Evolutionary conservation across 306 rosid species (phyloP).

Genomic region (Lathyrus oleraceus): DNA sequence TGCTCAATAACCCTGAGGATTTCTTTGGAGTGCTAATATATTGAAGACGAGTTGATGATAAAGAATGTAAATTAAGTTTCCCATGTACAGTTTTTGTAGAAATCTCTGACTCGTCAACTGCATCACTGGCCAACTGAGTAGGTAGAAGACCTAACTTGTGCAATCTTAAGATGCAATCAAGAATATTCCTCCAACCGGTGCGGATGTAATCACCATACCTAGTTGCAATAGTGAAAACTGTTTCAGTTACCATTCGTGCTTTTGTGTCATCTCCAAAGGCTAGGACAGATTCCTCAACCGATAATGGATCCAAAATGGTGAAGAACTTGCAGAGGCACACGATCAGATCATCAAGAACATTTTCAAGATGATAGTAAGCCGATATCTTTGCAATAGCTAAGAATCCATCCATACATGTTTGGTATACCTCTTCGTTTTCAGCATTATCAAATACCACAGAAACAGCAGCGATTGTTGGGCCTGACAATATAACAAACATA

Average conservation of each 20-base stretch:
- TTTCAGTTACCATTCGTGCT: constrained; percentile 93
- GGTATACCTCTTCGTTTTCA: constrained; percentile 92
- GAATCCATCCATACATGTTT: constrained; percentile 96
- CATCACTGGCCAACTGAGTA: constrained; percentile 94
- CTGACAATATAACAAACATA: constrained; percentile 96
- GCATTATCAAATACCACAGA: constrained; percentile 98
- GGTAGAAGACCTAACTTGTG: constrained; percentile 99
- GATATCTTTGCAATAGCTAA: constrained; percentile 94
- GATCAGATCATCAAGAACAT: constrained; percentile 94
- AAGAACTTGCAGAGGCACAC: constrained; percentile 96
- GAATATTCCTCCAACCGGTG: constrained; percentile 96
- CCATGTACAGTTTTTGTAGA: constrained; percentile 74
- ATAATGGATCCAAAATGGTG: constrained; percentile 84
- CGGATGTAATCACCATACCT: constrained; percentile 93
- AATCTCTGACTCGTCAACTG: constrained; percentile 83
- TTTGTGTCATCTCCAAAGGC: constrained; percentile 93
- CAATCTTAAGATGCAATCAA: constrained; percentile 88
- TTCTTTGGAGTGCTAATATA: constrained; percentile 86
- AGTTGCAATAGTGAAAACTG: constrained; percentile 92
- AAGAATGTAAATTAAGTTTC: constrained; percentile 69
- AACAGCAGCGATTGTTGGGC: constrained; percentile 97
- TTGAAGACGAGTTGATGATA: constrained; percentile 75
- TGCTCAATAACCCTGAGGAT: constrained; percentile 94
- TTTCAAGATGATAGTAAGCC: constrained; percentile 97
- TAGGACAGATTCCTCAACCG: constrained; percentile 84